Evolutionary conservation across 2,329 filamentous ascomycete species (phyloP), one percentile per base, ranked within the genome.

Genomic region (Metarhizium brunneum): DNA sequence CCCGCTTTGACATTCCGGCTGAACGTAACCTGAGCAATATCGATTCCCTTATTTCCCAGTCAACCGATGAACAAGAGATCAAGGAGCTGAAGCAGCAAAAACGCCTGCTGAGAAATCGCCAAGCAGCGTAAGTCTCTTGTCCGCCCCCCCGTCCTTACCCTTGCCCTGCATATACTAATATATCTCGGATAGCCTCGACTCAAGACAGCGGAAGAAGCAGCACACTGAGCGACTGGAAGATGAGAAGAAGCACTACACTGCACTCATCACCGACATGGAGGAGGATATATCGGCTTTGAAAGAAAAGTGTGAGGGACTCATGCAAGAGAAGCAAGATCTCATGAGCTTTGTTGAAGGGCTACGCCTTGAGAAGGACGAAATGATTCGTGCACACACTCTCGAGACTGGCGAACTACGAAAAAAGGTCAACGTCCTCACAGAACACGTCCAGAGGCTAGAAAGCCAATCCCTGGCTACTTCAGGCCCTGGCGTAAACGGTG

Each of bases 41-140:
- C 73, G 94, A 99, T 71, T 82, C 90, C 59, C 80, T 97, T 67
- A 97, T 99, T 71, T 81, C 86, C 54, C 85, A 90, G 72, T 92
- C 90, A 40, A 90, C 84, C 55, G 87, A 95, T 70, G 92, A 97
- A 66, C 85, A 94, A 62, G 87, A 95, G 76, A 88, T 96, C 76
- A 97, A 96, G 80, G 92, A 97, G 75, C 81, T 99, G 66, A 99
- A 99, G 82, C 91, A 96, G 71, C 94, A 96, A 73, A 97, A 97
- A 80, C 86, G 94, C 58, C 79, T 99, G 59, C 79, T 99, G 60
- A 84, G 94, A 67, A 99, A 99, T 75, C 85, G 94, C 66, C 92
- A 97, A 76, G 94, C 94, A 73, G 94, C 94, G 90, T 96, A 85
- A 78, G 88, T 64, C 54, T 6, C 32, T 52, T n/a, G n/a, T 55